Base-by-base conservation (phyloP, 352 stramenopile genomes). In the Globisporangium cylindrosporum region DNA sequence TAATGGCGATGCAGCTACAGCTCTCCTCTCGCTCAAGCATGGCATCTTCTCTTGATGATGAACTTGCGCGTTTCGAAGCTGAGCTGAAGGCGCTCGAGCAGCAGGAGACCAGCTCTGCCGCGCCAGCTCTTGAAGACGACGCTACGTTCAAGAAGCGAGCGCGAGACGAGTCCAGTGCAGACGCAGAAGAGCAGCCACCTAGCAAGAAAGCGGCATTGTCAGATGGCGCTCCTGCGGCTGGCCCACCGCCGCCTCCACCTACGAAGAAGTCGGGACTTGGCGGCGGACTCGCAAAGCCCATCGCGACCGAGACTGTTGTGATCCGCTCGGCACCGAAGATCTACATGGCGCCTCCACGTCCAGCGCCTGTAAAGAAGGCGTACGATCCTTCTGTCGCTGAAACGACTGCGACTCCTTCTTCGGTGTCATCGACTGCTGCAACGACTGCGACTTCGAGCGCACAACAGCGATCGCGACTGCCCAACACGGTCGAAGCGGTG, bases 51-150 rank as follows among this genome's bases (percentile, higher is more conserved):
- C 61, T 94, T 64, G 88, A 95, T 67, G 86, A 92, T 61, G 86
- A 92, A 75, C 89, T 95, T 62, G 88, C 88, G 62, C 86, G 73
- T 57, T 95, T 95, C 64, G 81, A 93, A 70, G 88, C 84, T 20
- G 88, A 95, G 62, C 74, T 95, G n/a, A 77, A 88, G 74, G 86
- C 84, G 48, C 74, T 95, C 24, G 86, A 93, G 72, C 66, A 84
- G 74, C 20, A 54, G 1, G n/a, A 74, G 8, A 25, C 14, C 4
- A n/a, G 36, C 9, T 29, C 29, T 20, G 38, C 38, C 20, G 7
- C 48, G 1, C 4, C 46, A 3, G 6, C 25, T 1, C 25, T 41
- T 10, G 55, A 75, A 7, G 57, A 54, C 9, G 32, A 24, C 22
- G 6, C 58, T 15, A 20, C 57, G 3, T 68, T 62, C 20, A 77